Percentiles rank a stretch among this genome's conserved stretches.
phyloP scores from a whole-genome alignment of 495 filamentous ascomycete species.

The Lasiosphaeris hirsuta region DNA sequence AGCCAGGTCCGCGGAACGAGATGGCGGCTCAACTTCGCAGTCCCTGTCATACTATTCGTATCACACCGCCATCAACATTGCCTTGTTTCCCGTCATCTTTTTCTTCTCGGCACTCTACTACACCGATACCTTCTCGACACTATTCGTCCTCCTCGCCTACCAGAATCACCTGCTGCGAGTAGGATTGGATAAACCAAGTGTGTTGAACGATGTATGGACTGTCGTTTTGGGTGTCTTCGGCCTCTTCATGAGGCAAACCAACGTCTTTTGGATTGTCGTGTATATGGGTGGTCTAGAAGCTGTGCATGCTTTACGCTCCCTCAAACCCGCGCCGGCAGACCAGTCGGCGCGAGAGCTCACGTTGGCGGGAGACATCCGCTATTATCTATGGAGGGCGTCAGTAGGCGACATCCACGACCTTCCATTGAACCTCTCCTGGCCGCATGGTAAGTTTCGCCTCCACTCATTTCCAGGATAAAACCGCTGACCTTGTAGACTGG shows the following conservation, averaged over 20 bases:
- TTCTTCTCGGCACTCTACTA: constrained; percentile 96
- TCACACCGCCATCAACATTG: constrained; percentile 77
- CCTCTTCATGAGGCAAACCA: constrained; percentile 84
- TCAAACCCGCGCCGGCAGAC: constrained; percentile 27
- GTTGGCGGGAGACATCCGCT: constrained; percentile 24
- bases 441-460: constrained; percentile 48
- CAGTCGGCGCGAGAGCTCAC: constrained; percentile 21
- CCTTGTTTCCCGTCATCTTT: constrained; percentile 84
- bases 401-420: constrained; percentile 65
- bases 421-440: constrained; percentile 48
- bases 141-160: constrained; percentile 65
- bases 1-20: constrained; percentile 14
- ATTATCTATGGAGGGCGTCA: constrained; percentile 35
- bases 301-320: constrained; percentile 44
- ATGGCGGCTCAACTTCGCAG: neutral
- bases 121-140: constrained; percentile 74
- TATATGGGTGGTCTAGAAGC: constrained; percentile 78
- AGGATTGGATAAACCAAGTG: constrained; percentile 15
- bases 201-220: constrained; percentile 38
- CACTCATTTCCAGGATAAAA: neutral
- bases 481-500: constrained; percentile 30
- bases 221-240: constrained; percentile 58
- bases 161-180: constrained; percentile 53
- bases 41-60: constrained; percentile 27
- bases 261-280: constrained; percentile 89